phyloP scores from a whole-genome alignment of 306 rosid genomes.

The Lupinus albus region DNA sequence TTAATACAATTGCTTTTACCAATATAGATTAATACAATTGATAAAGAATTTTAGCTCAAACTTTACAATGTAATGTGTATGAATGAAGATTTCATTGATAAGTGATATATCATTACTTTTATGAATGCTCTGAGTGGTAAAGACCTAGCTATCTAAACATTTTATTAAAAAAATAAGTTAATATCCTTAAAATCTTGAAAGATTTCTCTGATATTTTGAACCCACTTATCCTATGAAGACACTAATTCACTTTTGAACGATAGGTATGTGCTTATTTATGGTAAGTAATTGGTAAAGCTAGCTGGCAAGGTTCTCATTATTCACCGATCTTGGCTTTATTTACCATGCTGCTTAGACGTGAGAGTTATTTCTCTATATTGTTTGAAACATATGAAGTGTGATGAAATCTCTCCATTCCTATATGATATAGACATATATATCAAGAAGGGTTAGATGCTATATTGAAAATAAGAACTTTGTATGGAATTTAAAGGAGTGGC shows the following conservation, averaged over 20 bases:
- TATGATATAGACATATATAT: constrained; percentile 26
- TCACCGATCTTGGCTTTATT: constrained; percentile 38
- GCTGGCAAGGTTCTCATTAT: constrained; percentile 33
- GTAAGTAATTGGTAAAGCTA: constrained; percentile 28
- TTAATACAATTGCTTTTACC: too few species aligned
- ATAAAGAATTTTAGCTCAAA: too few species aligned
- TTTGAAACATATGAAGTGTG: constrained; percentile 40
- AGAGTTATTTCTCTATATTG: constrained; percentile 18
- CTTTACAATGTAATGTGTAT: too few species aligned
- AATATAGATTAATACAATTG: too few species aligned
- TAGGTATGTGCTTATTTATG: constrained; percentile 15
- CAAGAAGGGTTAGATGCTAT: constrained; percentile 10
- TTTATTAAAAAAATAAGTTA: too few species aligned
- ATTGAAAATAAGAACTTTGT: constrained; percentile 30
- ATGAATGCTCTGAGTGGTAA: too few species aligned
- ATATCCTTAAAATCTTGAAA: neutral
- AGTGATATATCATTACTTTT: too few species aligned
- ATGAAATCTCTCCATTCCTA: constrained; percentile 39
- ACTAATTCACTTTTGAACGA: neutral
- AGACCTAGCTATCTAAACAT: too few species aligned
- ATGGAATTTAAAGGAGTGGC: constrained; percentile 47
- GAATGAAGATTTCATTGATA: too few species aligned
- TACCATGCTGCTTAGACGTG: constrained; percentile 43
- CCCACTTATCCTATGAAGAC: neutral
- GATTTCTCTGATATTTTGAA: neutral